Conservation (phyloP, 257 asterid species). For the Plectranthus barbatus region DNA sequence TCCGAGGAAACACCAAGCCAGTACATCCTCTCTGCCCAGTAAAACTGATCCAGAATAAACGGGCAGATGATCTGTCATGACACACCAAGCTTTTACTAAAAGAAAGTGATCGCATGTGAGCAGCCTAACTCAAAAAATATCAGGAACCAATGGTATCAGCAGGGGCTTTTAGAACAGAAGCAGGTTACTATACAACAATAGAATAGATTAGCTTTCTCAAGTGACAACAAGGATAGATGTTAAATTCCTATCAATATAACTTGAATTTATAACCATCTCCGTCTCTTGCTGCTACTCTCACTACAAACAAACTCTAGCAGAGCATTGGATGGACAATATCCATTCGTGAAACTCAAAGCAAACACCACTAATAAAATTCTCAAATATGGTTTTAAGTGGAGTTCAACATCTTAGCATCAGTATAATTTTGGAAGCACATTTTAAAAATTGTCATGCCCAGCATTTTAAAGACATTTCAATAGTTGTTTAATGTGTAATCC, state of each 20-base stretch:
- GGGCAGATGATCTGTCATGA: constrained; percentile 72
- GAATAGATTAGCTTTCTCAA: neutral
- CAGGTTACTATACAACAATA: neutral
- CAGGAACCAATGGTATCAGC: neutral
- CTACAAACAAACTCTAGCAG: neutral
- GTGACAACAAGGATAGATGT: neutral
- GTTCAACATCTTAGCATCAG: neutral
- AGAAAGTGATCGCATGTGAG: neutral
- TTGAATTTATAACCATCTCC: neutral
- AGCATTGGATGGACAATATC: neutral
- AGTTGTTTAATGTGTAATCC: neutral
- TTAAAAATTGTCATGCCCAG: neutral
- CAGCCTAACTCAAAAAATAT: neutral
- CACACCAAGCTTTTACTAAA: constrained; percentile 4
- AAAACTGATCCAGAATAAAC: constrained; percentile 81
- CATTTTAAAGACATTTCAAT: neutral
- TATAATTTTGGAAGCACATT: neutral
- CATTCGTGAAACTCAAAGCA: neutral
- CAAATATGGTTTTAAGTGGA: neutral
- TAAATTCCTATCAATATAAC: neutral
- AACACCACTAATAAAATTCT: neutral
- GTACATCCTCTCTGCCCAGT: constrained; percentile 98
- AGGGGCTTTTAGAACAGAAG: neutral
- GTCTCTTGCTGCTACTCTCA: neutral
- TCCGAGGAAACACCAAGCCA: constrained; percentile 94